phyloP scores from a whole-genome alignment of 306 rosid genomes.

The Acmispon strigosus region DNA sequence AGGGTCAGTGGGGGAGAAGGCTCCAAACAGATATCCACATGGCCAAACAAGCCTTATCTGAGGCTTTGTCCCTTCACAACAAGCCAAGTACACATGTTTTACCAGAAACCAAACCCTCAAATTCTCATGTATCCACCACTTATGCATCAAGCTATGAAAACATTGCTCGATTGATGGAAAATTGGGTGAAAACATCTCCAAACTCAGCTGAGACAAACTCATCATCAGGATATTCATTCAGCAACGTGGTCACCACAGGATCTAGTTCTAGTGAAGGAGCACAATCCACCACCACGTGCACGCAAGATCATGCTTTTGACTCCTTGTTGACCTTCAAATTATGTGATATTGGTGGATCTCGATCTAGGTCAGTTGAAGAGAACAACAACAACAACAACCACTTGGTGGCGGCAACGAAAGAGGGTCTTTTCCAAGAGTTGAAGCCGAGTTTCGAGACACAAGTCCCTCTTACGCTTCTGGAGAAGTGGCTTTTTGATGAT shows the following conservation, averaged over 20 bases:
- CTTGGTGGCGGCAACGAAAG: no score
- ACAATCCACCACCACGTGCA: constrained; percentile 23
- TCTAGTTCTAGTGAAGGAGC: constrained; percentile 52
- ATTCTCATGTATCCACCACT: constrained; percentile 12
- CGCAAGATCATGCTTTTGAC: constrained; percentile 34
- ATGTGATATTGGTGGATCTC: constrained; percentile 30
- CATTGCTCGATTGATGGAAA: constrained; percentile 63
- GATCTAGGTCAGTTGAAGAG: constrained; percentile 33
- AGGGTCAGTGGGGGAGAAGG: constrained; percentile 96
- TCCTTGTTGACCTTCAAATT: constrained; percentile 46
- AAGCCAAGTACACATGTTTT: constrained; percentile 13
- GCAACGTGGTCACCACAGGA: constrained; percentile 12
- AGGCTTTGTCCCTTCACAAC: constrained; percentile 68
- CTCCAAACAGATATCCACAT: constrained; percentile 81
- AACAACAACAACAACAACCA: constrained; percentile 1
- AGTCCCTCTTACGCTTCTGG: constrained; percentile 64
- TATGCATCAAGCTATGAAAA: constrained; percentile 78
- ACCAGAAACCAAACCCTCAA: constrained; percentile 33
- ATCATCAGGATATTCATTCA: constrained; percentile 14
- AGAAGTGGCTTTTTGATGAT: constrained; percentile 87
- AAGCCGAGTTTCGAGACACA: constrained; percentile 29
- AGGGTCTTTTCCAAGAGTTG: neutral
- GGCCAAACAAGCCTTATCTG: constrained; percentile 81
- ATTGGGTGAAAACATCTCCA: constrained; percentile 61
- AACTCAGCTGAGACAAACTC: constrained; percentile 20